Conservation (phyloP, 176 grass and related monocot genomes). For the Raddia guianensis region DNA sequence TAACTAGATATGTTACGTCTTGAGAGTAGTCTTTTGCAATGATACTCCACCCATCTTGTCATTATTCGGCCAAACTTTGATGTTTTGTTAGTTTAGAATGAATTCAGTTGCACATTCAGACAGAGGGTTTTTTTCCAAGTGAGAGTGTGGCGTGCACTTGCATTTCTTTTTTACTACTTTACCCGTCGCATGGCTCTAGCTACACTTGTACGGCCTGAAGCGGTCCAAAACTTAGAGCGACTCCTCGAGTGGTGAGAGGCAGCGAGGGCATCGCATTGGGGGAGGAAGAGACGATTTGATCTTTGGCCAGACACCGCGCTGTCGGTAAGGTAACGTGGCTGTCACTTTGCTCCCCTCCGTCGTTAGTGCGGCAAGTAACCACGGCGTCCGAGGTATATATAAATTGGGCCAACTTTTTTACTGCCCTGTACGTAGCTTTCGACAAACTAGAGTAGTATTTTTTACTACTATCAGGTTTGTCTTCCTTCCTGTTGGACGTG, state of each 20-base stretch:
- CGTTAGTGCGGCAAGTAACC: constrained; percentile 1
- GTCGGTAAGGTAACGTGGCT: background rate
- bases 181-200: background rate
- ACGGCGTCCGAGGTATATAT: background rate
- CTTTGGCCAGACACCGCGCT: background rate
- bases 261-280: background rate
- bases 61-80: too few species aligned
- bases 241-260: constrained; percentile 32
- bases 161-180: background rate
- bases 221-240: background rate
- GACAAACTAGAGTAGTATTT: background rate
- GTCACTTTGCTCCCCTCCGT: constrained; percentile 9
- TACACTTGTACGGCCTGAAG: too few species aligned
- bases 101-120: too few species aligned
- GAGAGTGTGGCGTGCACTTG: background rate
- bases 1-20: too few species aligned
- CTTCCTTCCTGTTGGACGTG: background rate
- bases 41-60: too few species aligned
- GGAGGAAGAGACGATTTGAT: background rate
- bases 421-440: constrained; percentile 18
- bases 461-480: background rate
- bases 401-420: background rate
- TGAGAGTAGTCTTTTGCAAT: too few species aligned
- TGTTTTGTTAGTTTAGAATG: too few species aligned
- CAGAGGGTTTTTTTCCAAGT: background rate